phyloP scores from a whole-genome alignment of 208 protist species.

The Crithidia acanthocephali region DNA sequence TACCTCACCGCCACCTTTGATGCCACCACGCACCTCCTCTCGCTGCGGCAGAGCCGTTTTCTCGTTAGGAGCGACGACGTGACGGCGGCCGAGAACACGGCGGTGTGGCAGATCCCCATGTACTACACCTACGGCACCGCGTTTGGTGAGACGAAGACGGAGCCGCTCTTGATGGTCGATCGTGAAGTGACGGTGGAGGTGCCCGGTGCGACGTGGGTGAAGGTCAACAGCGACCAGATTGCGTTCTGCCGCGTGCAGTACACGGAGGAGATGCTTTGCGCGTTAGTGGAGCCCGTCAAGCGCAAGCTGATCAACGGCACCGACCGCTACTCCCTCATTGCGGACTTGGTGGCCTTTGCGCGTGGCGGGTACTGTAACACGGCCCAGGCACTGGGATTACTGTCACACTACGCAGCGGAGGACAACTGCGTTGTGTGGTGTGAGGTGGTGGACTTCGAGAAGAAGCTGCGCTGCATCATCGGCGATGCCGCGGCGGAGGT shows the following conservation, averaged over 20 bases:
- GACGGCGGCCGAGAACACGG: slow-evolving; percentile 40
- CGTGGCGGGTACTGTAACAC: slow-evolving; percentile 58
- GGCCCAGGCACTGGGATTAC: slow-evolving; percentile 45
- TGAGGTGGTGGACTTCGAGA: slow-evolving; percentile 51
- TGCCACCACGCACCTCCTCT: slow-evolving; percentile 11
- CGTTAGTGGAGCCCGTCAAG: slow-evolving; percentile 44
- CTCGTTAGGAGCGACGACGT: slow-evolving; percentile 39
- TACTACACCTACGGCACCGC: slow-evolving; percentile 31
- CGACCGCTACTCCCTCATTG: slow-evolving; percentile 69
- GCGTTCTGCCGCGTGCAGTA: slow-evolving; percentile 85
- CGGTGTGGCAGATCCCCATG: slow-evolving; percentile 79
- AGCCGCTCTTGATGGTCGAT: slow-evolving; percentile 26
- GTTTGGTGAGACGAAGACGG: slow-evolving; percentile 14
- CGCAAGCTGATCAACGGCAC: slow-evolving; percentile 52
- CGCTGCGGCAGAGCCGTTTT: slow-evolving; percentile 52
- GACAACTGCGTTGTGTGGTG: slow-evolving; percentile 44
- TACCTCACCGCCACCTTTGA: slow-evolving; percentile 46
- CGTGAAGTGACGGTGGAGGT: slow-evolving; percentile 26
- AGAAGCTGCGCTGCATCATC: slow-evolving; percentile 54
- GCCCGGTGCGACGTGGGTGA: slow-evolving; percentile 48
- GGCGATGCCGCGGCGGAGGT: slow-evolving; percentile 29
- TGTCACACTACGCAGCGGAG: slow-evolving; percentile 38
- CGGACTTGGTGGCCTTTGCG: slow-evolving; percentile 76
- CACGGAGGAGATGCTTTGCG: slow-evolving; percentile 44
- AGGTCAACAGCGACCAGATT: slow-evolving; percentile 73